Percentiles rank a stretch among this genome's conserved stretches.
Conservation (phyloP, 2,329 filamentous ascomycete species). For the Talaromyces albobiverticillius region DNA sequence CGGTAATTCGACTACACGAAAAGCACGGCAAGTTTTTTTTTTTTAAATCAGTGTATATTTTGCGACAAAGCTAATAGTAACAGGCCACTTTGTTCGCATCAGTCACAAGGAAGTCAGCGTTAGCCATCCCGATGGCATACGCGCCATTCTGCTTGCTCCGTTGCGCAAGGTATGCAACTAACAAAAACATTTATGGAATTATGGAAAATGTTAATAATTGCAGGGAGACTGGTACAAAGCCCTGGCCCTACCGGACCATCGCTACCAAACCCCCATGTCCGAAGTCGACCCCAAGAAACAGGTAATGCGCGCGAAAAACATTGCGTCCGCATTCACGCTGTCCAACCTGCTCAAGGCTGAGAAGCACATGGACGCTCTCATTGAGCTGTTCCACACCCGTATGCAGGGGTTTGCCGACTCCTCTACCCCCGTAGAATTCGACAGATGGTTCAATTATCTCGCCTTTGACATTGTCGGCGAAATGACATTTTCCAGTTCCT, state of each 20-base stretch:
- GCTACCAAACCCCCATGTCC: slow-evolving; percentile 4
- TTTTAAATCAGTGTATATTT: neutral
- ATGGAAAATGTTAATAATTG: no score
- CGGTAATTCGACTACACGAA: neutral
- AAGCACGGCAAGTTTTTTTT: neutral
- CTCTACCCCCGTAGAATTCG: neutral
- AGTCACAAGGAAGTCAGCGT: slow-evolving; percentile 7
- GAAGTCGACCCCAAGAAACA: neutral
- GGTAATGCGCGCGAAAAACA: neutral
- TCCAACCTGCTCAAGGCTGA: neutral
- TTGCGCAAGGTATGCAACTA: slow-evolving; percentile 5
- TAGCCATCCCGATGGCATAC: slow-evolving; percentile 7
- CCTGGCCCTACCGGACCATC: neutral
- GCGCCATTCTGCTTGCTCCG: neutral
- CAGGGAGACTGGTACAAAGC: slow-evolving; percentile 6
- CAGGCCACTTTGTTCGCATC: slow-evolving; percentile 1
- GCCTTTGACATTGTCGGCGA: slow-evolving; percentile 7
- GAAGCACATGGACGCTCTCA: neutral
- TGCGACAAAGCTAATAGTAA: neutral
- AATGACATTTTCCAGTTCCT: slow-evolving; percentile 5
- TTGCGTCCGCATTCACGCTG: neutral
- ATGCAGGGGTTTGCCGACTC: neutral
- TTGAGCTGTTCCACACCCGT: neutral
- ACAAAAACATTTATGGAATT: no score
- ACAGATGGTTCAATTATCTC: slow-evolving; percentile 7